Percentiles rank a stretch among this genome's conserved stretches.
These are phyloP conservation scores for Puccinia hordei DNA, from an alignment of 1,284 basidiomycete genomes.

Conservation along the genomic window DNA sequence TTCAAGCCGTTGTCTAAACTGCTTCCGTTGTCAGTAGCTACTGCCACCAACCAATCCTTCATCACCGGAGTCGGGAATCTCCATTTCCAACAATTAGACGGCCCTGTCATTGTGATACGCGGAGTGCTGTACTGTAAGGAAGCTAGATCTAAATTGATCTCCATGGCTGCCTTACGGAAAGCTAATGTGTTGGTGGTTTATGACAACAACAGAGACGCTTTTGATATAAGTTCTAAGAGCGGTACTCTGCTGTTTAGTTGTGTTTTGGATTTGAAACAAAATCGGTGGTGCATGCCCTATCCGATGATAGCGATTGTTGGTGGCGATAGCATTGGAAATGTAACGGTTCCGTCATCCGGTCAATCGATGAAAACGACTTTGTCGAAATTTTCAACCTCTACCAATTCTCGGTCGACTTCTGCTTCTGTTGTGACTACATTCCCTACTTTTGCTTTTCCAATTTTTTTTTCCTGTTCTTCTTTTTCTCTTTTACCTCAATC, in stretches of 20 bases:
- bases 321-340: too few relatives aligned
- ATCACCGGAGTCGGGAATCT: neutral
- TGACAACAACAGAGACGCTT: neutral
- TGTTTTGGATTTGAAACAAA: neutral
- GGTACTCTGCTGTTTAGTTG: neutral
- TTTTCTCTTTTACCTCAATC: too few relatives aligned
- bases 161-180: neutral
- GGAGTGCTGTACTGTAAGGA: neutral
- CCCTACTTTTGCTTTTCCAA: too few relatives aligned
- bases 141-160: neutral
- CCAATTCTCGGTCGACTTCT: too few relatives aligned
- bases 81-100: neutral
- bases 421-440: too few relatives aligned
- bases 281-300: conserved; percentile 1
- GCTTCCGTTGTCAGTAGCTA: neutral
- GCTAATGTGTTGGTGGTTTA: neutral
- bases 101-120: neutral
- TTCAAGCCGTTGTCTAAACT: neutral
- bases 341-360: too few relatives aligned
- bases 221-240: neutral
- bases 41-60: neutral
- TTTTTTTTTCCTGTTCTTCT: too few relatives aligned
- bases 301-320: too few relatives aligned
- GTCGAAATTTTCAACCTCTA: too few relatives aligned
- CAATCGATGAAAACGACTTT: too few relatives aligned